These are phyloP conservation scores for Phytophthora uliginosa DNA, from an alignment of 352 stramenopile species.

Conservation along the genomic window DNA sequence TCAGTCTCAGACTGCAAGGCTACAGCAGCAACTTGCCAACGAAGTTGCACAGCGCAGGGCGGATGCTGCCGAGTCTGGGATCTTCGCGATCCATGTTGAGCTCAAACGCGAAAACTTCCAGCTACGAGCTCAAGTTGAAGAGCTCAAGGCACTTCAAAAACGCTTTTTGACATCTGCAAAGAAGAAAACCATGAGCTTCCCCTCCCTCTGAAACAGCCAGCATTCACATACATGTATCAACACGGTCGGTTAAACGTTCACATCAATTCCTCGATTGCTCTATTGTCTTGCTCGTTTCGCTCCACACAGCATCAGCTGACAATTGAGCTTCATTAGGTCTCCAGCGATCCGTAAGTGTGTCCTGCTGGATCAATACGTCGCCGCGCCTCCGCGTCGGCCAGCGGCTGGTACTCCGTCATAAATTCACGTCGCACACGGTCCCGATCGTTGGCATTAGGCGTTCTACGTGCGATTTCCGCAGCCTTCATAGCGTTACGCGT, in stretches of 20 bases:
- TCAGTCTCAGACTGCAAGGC: slow-evolving; percentile 19
- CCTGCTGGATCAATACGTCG: slow-evolving; percentile 80
- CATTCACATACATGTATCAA: slow-evolving; percentile 1
- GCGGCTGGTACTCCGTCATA: slow-evolving; percentile 89
- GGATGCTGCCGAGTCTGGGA: slow-evolving; percentile 27
- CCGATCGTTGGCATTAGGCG: slow-evolving; percentile 82
- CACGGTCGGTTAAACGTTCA: slow-evolving; percentile 18
- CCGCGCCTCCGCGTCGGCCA: slow-evolving; percentile 61
- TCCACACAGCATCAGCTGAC: slow-evolving; percentile 12
- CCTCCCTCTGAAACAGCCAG: slow-evolving; percentile 43
- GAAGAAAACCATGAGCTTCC: slow-evolving; percentile 81
- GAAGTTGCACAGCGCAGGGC: slow-evolving; percentile 36
- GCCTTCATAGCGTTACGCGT: slow-evolving; percentile 88
- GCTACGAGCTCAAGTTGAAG: slow-evolving; percentile 69
- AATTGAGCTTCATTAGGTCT: slow-evolving; percentile 50
- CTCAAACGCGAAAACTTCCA: slow-evolving; percentile 83
- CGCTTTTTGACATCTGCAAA: slow-evolving; percentile 76
- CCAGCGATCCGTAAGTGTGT: slow-evolving; percentile 85
- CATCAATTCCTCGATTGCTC: slow-evolving; percentile 26
- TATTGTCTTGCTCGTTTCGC: slow-evolving; percentile 23
- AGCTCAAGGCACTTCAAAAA: slow-evolving; percentile 77
- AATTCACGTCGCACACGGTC: slow-evolving; percentile 87
- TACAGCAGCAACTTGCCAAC: slow-evolving; percentile 32
- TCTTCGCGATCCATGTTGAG: slow-evolving; percentile 79
- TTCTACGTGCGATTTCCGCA: slow-evolving; percentile 81